Conservation (phyloP, 768 basidiomycete genomes). For the Cubamyces lactineus region DNA sequence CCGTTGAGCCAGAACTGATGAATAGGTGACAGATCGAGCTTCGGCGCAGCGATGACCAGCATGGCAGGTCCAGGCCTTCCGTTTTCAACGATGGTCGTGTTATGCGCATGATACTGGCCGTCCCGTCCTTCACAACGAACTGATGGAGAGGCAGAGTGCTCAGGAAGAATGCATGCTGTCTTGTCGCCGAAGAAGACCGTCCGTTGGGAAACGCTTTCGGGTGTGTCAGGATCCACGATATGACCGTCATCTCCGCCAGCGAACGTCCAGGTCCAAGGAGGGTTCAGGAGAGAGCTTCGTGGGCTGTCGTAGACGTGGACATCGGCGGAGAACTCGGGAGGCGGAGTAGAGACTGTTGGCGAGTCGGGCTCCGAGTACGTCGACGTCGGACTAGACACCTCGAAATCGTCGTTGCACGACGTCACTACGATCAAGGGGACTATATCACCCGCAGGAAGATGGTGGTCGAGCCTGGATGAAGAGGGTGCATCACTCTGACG, state of each 20-base stretch:
- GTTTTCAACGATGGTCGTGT: too few relatives aligned
- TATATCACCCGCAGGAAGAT: too few relatives aligned
- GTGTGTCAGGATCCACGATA: background rate
- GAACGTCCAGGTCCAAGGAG: background rate
- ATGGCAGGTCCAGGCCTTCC: too few relatives aligned
- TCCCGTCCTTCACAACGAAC: too few relatives aligned
- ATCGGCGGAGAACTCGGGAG: background rate
- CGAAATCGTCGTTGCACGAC: background rate
- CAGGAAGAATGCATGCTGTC: too few relatives aligned
- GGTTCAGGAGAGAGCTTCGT: background rate
- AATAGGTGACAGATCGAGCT: background rate
- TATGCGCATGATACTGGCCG: too few relatives aligned
- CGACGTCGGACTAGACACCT: background rate
- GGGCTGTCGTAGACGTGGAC: background rate
- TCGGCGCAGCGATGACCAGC: background rate
- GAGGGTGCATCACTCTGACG: too few relatives aligned
- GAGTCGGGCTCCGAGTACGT: slow-evolving; percentile 10
- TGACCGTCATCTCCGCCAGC: background rate
- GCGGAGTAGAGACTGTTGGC: slow-evolving; percentile 2
- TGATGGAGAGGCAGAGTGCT: too few relatives aligned
- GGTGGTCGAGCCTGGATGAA: background rate
- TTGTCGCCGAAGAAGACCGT: too few relatives aligned
- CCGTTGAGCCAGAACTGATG: background rate
- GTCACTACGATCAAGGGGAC: background rate
- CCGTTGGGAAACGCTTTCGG: too few relatives aligned